Base-by-base conservation (phyloP, 768 basidiomycete genomes). In the Leccinum disarticulatum region DNA sequence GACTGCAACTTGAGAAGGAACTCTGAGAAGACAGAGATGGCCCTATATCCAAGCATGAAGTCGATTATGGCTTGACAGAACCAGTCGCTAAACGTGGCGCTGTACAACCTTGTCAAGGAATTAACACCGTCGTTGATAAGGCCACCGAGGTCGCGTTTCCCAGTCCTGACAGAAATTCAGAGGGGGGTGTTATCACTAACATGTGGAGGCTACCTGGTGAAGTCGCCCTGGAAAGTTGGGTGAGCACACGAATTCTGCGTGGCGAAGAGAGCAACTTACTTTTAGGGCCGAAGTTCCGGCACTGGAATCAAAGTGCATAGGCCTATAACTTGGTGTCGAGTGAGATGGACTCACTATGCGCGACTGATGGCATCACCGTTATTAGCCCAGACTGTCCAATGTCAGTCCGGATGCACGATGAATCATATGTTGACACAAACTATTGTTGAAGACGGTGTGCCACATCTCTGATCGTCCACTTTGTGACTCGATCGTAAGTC, bases 211-310 rank as follows among this genome's bases (percentile, higher is more conserved):
- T 64, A 91, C 91, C 91, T 85, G 7, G 93, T 95, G 69, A 90
- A 95, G 73, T 94, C 93, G 13, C 92, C 88, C 90, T 93, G 61
- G 15, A 3, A 54, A 50, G 7, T 51, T 47, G 50, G 35, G 30
- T 69, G 43, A 64, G 56, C 22, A 43, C 15, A 38, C 17, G 22
- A 19, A 52, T 19, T 59, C 49, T 30, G 49, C 38, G 17, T 7
- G 27, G 4, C n/a, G n/a, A 36, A 14, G 54, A 43, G 55, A 58
- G 8, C 54, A 10, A 73, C 83, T 68, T 54, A 87, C 95, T 82
- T 98, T 99, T 48, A 98, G 77, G 4, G 97, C 97, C 28, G 93
- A 96, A 0, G 97, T 98, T 22, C 97, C 96, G 49, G 97, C 92
- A 68, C 91, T 94, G 63, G 36, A n/a, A 55, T 58, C 43, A 22